Percentiles rank a stretch among this genome's conserved stretches.
Conservation (phyloP, 805 yeast species). For the Saturnispora gosingensis region DNA sequence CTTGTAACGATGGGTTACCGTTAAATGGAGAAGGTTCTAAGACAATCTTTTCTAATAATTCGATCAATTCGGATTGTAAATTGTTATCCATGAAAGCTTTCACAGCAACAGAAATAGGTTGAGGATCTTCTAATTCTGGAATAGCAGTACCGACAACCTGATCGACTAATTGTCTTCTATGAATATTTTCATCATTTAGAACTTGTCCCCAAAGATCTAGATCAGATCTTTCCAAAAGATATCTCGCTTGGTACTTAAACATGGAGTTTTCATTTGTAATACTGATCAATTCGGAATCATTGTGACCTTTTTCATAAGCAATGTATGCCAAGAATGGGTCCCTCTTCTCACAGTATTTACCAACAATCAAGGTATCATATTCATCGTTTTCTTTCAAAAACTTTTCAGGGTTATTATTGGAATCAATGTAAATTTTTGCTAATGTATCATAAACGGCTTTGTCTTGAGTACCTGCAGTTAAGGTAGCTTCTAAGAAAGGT, state of each 20-base stretch:
- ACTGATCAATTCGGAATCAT: conserved; percentile 79
- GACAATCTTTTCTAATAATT: conserved; percentile 89
- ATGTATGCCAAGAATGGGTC: conserved; percentile 97
- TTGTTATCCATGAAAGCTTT: conserved; percentile 95
- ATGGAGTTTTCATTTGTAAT: conserved; percentile 95
- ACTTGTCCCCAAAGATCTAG: conserved; percentile 74
- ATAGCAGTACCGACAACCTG: conserved; percentile 94
- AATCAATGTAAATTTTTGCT: conserved; percentile 96
- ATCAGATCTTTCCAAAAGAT: conserved; percentile 83
- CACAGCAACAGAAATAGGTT: conserved; percentile 87
- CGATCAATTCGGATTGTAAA: conserved; percentile 86
- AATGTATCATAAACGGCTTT: conserved; percentile 88
- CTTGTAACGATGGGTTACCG: conserved; percentile 92
- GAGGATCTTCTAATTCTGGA: conserved; percentile 88
- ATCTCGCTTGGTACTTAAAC: conserved; percentile 99
- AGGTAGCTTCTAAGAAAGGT: conserved; percentile 87
- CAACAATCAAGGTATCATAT: conserved; percentile 91
- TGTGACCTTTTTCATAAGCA: conserved; percentile 91
- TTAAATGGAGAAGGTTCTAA: conserved; percentile 95
- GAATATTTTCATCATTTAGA: conserved; percentile 62
- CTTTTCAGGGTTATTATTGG: conserved; percentile 95
- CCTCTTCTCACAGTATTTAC: conserved; percentile 97
- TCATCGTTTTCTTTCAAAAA: conserved; percentile 83
- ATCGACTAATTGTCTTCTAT: conserved; percentile 86
- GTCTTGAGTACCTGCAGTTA: conserved; percentile 77